Evolutionary conservation across 2,329 filamentous ascomycete species (phyloP).

Genomic region (Rhexocercosporidium sp.): DNA sequence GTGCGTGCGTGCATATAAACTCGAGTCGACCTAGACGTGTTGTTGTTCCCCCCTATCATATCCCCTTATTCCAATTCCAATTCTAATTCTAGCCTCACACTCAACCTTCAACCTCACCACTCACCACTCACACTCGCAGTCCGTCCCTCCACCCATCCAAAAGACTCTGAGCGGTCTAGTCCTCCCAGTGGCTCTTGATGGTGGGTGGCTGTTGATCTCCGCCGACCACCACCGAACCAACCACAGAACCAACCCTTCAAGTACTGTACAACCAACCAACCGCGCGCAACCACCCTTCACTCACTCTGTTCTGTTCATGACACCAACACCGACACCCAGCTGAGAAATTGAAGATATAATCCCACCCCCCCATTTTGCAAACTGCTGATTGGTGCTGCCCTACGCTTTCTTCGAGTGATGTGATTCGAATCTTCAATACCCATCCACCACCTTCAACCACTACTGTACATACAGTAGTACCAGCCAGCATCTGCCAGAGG

Average conservation of each 20-base stretch:
- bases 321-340: background rate
- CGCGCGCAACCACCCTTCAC: background rate
- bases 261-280: background rate
- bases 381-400: background rate
- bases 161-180: no score
- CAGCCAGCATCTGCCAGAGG: no score
- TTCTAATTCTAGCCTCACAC: no score
- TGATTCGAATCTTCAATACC: background rate
- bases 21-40: no score
- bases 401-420: background rate
- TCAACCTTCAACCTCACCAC: no score
- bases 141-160: no score
- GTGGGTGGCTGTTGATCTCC: background rate
- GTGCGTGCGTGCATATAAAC: no score
- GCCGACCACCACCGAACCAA: slow-evolving; percentile 1
- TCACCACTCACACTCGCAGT: no score
- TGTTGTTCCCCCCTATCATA: no score
- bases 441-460: background rate
- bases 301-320: background rate
- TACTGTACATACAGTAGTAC: no score
- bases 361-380: background rate
- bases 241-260: background rate
- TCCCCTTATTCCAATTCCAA: no score
- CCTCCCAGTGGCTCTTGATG: no score
- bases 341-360: slow-evolving; percentile 7